Conservation (phyloP, 1,284 basidiomycete species). For the Cryptococcus amylolentus region DNA sequence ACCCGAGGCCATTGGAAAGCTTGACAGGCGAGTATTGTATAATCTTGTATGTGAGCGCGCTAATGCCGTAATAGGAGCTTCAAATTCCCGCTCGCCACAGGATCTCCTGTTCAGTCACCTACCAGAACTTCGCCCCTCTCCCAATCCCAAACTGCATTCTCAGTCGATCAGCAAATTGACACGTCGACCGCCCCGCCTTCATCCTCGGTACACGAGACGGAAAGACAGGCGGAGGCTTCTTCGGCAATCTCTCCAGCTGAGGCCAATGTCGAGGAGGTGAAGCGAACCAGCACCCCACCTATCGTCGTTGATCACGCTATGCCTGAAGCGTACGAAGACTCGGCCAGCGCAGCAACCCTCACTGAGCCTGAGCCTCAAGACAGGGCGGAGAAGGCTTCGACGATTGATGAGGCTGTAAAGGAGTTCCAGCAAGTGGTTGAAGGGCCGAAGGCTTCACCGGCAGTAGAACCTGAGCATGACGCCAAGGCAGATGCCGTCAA, state of each 20-base stretch:
- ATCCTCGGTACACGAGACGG: neutral
- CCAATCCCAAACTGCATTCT: neutral
- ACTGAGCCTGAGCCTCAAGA: neutral
- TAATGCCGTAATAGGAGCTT: conserved; percentile 25
- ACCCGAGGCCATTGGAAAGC: conserved; percentile 46
- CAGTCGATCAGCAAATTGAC: neutral
- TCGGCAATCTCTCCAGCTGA: neutral
- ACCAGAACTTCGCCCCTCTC: conserved; percentile 1
- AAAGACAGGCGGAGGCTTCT: neutral
- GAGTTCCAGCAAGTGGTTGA: conserved; percentile 25
- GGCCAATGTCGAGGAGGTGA: neutral
- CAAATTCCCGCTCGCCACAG: conserved; percentile 41
- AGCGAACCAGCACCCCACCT: neutral
- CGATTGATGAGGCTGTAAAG: conserved; percentile 36
- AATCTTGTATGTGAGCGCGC: neutral
- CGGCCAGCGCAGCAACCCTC: neutral
- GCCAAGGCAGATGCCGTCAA: neutral
- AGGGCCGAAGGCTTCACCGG: neutral
- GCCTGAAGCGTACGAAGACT: neutral
- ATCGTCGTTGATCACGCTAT: conserved; percentile 2
- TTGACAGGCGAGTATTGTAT: conserved; percentile 34
- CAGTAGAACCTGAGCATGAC: neutral
- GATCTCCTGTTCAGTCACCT: conserved; percentile 23
- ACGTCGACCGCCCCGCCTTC: neutral
- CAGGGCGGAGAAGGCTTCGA: conserved; percentile 13